Base-by-base conservation (phyloP, 305 asterid genomes). In the Solanum chacoense region DNA sequence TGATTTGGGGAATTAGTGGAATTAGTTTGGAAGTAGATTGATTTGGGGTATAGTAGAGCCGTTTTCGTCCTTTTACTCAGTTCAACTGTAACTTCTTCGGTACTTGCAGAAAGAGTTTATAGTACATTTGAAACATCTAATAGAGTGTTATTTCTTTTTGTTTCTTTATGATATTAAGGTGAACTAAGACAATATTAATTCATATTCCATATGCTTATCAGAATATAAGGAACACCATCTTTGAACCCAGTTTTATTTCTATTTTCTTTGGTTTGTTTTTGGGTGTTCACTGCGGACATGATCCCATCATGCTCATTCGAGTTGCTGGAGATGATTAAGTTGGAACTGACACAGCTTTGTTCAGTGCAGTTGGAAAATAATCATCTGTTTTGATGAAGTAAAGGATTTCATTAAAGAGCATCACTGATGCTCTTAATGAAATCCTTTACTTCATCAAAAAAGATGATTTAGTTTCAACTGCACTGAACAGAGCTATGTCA, bases 61-160 rank as follows among this genome's bases (percentile, higher is more conserved):
- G 0, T 45, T 55, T 55, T 72, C 10, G 1, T 74, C 13, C 80
- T 32, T 20, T 32, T 31, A 32, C 37, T 31, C 42, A 18, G 26
- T 31, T 75, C 95, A 95, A 4, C 69, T 94, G 73, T 91, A 90
- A 78, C 72, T 90, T 90, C 87, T 93, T 83, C 96, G 93, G 75
- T 11, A 11, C 75, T 69, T 26, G 34, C 26, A 87, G 88, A 22
- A 78, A 87, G 77, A 78, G 88, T 93, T 42, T 91, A 89, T 65
- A 96, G 31, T 93, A 29, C 88, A 93, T 90, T 77, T 92, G 91
- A 91, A 89, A 87, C 93, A 31, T 35, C n/a, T 8, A 74, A 32
- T 22, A 18, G 2, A 32, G 36, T 50, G n/a, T 16, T 16, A 50
- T 50, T 42, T 42, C n/a, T 16, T 50, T 50, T 50, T 50, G 65